phyloP scores from a whole-genome alignment of 2,329 filamentous ascomycete species.

The Diaporthe citrichinensis region DNA sequence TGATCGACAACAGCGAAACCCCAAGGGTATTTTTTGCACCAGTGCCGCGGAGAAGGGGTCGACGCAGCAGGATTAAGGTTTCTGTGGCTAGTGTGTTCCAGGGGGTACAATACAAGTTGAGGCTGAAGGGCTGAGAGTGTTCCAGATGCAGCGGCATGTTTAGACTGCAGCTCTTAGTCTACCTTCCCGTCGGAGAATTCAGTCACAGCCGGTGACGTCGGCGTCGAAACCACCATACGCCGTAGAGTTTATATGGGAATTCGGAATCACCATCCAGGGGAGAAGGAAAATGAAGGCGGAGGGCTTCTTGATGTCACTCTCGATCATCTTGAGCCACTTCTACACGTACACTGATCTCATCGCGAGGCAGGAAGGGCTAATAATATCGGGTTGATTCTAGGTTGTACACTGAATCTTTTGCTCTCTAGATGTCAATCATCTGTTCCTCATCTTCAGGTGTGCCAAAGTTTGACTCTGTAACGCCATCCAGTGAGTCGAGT shows the following conservation, averaged over 20 bases:
- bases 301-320: background rate
- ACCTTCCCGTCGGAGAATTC: background rate
- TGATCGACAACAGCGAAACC: background rate
- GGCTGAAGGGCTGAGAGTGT: slow-evolving; percentile 25
- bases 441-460: background rate
- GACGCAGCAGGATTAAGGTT: slow-evolving; percentile 12
- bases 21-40: background rate
- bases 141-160: background rate
- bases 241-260: too few species aligned
- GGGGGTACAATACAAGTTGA: slow-evolving; percentile 12
- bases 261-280: background rate
- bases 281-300: too few species aligned
- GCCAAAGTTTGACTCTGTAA: background rate
- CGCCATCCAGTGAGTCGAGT: background rate
- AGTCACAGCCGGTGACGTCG: background rate
- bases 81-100: slow-evolving; percentile 19
- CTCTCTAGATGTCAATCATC: background rate
- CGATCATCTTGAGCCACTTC: background rate
- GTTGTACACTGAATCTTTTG: background rate
- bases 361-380: background rate
- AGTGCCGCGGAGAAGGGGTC: slow-evolving; percentile 6
- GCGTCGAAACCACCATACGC: background rate
- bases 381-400: background rate
- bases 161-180: background rate
- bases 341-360: background rate